These are phyloP conservation scores for Trichophaea hybrida DNA, from an alignment of 2,329 filamentous ascomycete species.

Conservation along the genomic window DNA sequence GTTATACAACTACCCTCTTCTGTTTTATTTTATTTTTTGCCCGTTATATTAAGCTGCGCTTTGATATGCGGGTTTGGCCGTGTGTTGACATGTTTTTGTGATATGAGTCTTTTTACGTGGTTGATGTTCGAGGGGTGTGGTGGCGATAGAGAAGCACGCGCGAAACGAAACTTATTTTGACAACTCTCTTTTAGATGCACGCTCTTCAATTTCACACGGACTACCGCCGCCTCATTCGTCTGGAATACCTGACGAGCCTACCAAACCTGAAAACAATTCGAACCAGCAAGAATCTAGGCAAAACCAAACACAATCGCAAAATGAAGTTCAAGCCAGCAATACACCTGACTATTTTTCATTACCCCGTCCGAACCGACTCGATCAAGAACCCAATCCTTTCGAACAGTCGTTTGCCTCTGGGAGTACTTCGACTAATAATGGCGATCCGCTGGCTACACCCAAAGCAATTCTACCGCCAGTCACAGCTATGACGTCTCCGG, in stretches of 20 bases:
- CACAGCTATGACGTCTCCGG: slow-evolving; percentile 79
- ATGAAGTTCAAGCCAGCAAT: slow-evolving; percentile 22
- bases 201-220: not conserved
- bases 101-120: too few species aligned
- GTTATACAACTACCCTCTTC: not conserved
- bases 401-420: slow-evolving; percentile 75
- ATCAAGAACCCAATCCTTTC: slow-evolving; percentile 86
- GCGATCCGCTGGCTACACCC: slow-evolving; percentile 48
- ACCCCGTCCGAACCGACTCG: slow-evolving; percentile 40
- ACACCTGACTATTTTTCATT: slow-evolving; percentile 38
- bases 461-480: slow-evolving; percentile 72
- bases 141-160: too few species aligned
- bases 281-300: slow-evolving; percentile 4
- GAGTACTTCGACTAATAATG: slow-evolving; percentile 34
- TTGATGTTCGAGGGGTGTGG: too few species aligned
- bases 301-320: slow-evolving; percentile 12
- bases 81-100: not conserved
- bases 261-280: not conserved
- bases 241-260: not conserved
- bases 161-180: not conserved
- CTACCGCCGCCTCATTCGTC: slow-evolving; percentile 7
- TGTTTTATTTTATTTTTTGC: not conserved
- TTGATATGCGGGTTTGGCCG: not conserved
- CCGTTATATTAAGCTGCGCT: not conserved
- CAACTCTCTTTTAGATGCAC: not conserved